Conservation (phyloP, 1,139 yeast species). For the Saccharomycopsis crataegensis region DNA sequence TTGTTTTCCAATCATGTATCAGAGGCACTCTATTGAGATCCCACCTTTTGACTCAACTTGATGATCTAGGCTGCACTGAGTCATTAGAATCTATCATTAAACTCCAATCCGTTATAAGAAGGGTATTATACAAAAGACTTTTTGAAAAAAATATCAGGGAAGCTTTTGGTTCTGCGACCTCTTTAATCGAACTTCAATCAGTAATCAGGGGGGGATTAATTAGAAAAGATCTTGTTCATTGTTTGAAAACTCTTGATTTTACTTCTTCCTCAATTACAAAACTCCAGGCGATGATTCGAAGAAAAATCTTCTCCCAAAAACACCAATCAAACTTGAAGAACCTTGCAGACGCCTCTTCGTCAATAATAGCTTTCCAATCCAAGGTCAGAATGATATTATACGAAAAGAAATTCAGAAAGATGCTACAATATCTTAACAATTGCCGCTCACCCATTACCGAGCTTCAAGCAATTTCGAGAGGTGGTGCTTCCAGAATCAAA, state of each 20-base stretch:
- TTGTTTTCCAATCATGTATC: constrained; percentile 22
- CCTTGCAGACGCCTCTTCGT: not conserved
- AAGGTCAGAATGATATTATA: constrained; percentile 1
- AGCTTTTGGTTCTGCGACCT: not conserved
- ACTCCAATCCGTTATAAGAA: constrained; percentile 10
- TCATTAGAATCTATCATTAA: not conserved
- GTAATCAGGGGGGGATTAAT: constrained; percentile 8
- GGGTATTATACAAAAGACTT: not conserved
- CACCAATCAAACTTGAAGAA: not conserved
- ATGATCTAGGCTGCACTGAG: not conserved
- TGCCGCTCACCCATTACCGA: not conserved
- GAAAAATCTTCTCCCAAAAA: not conserved
- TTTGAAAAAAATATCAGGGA: not conserved
- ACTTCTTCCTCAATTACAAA: not conserved
- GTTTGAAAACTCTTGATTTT: constrained; percentile 10
- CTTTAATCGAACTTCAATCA: constrained; percentile 7
- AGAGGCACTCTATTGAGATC: constrained; percentile 10
- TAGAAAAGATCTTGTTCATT: constrained; percentile 4
- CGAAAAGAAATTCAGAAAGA: not conserved
- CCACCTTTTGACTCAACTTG: constrained; percentile 1
- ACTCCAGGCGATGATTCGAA: constrained; percentile 12
- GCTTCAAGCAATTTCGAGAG: constrained; percentile 17
- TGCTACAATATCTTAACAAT: not conserved
- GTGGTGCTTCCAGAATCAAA: constrained; percentile 6
- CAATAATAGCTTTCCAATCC: constrained; percentile 7